phyloP scores from a whole-genome alignment of 164 flowering plant genomes.

The Vitis vinifera region ASM3070453v1 NC_081807.1:15370501-15371000 shows the following conservation, averaged over 20 bases:
- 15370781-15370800: constrained; percentile 31
- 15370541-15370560: constrained; percentile 72
- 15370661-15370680: constrained; percentile 59
- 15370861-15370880: too few relatives aligned
- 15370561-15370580: constrained; percentile 49
- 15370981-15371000: too few relatives aligned
- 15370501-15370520: constrained; percentile 58
- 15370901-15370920: too few relatives aligned
- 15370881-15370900: too few relatives aligned
- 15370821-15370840: too few relatives aligned
- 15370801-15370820: constrained; percentile 22
- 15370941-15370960: too few relatives aligned
- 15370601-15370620: constrained; percentile 38
- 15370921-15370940: too few relatives aligned
- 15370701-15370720: constrained; percentile 50
- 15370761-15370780: constrained; percentile 45
- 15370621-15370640: constrained; percentile 52
- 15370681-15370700: constrained; percentile 58
- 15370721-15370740: constrained; percentile 51
- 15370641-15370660: constrained; percentile 61
- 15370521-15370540: constrained; percentile 66
- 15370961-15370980: too few relatives aligned
- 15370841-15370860: too few relatives aligned
- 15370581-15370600: constrained; percentile 25
- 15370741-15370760: constrained; percentile 63